Evolutionary conservation across 768 basidiomycete species (phyloP), one percentile per base, ranked within the genome.

Genomic region (Polyporus arcularius): DNA sequence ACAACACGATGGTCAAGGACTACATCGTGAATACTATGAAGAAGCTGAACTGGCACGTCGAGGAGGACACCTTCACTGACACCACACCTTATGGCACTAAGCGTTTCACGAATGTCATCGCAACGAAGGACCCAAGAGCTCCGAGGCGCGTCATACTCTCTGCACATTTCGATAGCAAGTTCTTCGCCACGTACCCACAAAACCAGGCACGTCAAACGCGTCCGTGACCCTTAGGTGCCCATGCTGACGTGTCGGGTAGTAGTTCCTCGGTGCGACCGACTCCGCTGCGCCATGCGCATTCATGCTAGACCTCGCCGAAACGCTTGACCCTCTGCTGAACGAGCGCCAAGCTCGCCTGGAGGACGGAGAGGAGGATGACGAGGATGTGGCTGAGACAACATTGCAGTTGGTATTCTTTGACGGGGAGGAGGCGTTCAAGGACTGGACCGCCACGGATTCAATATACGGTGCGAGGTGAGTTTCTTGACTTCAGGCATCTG

Each of bases 201-300:
- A 90, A 92, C 70, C 88, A 92, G 78, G 94, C 92, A 68, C 60
- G 79, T 71, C 21, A 48, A 8, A 15, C 31, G 31, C 6, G 31
- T 45, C 18, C 15, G 4, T 5, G 14, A 11, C 43, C 28, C 11
- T 42, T 32, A 32, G 1, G n/a, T 53, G 39, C 42, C 10, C 46
- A 26, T 26, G 31, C 54, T 63, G 48, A 56, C 14, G 16, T 51
- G 21, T 41, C 21, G 30, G 57, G 52, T 54, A 62, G 64, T 75
- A 98, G 92, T 99, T 99, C 72, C 78, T 99, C 68, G 97, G 97
- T 38, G 97, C 97, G 9, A 98, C 95, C 10, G 97, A 99, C 72
- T 97, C 95, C 0, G 97, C 96, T 6, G 94, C 93, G 38, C 88
- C 97, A 2, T 98, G 96, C 65, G 94, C 95, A 4, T 88, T 98